Evolutionary conservation across 768 basidiomycete species (phyloP).

Genomic region (Termitomyces sp.): DNA sequence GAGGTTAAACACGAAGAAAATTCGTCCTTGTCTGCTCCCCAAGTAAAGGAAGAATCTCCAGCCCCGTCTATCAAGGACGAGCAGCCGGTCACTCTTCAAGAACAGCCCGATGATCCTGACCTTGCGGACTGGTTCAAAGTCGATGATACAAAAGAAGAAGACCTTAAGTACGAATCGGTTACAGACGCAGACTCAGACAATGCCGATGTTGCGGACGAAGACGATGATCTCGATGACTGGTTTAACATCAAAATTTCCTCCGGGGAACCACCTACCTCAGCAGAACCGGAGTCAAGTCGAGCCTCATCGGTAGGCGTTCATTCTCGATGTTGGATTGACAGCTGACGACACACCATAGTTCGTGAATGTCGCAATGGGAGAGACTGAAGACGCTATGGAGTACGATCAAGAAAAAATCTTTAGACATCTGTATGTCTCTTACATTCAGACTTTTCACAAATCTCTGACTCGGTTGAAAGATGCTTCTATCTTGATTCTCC

Average conservation of each 20-base stretch:
- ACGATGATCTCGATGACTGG: constrained; percentile 34
- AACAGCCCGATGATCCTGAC: constrained; percentile 34
- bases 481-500: constrained; percentile 88
- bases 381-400: constrained; percentile 57
- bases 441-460: neutral
- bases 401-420: constrained; percentile 82
- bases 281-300: neutral
- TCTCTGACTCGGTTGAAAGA: constrained; percentile 29
- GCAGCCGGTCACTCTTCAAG: constrained; percentile 21
- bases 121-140: constrained; percentile 61
- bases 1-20: constrained; percentile 5
- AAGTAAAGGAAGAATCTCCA: neutral
- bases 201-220: constrained; percentile 42
- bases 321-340: neutral
- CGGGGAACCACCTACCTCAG: constrained; percentile 3
- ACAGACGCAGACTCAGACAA: constrained; percentile 70
- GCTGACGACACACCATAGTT: neutral
- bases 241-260: constrained; percentile 24
- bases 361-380: constrained; percentile 62
- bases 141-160: constrained; percentile 23
- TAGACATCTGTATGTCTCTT: constrained; percentile 62
- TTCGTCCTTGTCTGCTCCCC: neutral
- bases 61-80: constrained; percentile 10
- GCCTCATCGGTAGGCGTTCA: constrained; percentile 8
- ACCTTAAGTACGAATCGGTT: constrained; percentile 38